Conservation (phyloP, 805 yeast species). For the Sugiyamaella qingdaonensis region DNA sequence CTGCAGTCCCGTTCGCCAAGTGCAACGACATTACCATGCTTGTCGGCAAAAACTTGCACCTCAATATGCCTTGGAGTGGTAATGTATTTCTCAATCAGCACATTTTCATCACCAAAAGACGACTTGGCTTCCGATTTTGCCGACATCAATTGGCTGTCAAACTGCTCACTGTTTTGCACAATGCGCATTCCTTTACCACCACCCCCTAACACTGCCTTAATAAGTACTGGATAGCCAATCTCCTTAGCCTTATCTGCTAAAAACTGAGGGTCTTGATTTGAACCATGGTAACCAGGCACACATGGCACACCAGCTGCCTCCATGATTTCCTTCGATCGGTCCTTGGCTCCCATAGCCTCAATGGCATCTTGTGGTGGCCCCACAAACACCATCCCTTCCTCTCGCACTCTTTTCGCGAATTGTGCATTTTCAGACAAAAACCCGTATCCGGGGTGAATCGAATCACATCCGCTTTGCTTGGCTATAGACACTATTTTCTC, state of each 20-base stretch:
- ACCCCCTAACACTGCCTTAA: slow-evolving; percentile 56
- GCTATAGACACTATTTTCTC: slow-evolving; percentile 49
- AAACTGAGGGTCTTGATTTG: slow-evolving; percentile 28
- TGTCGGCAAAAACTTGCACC: slow-evolving; percentile 54
- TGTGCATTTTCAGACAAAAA: slow-evolving; percentile 50
- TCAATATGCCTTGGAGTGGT: slow-evolving; percentile 54
- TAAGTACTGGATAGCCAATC: slow-evolving; percentile 48
- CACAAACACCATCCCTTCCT: slow-evolving; percentile 32
- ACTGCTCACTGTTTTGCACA: slow-evolving; percentile 45
- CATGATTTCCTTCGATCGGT: slow-evolving; percentile 32
- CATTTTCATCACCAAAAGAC: slow-evolving; percentile 53
- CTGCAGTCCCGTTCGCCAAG: slow-evolving; percentile 56
- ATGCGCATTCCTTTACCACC: slow-evolving; percentile 58
- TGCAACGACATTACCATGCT: slow-evolving; percentile 51
- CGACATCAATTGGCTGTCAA: slow-evolving; percentile 45
- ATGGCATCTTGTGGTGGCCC: slow-evolving; percentile 34
- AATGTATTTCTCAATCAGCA: slow-evolving; percentile 51
- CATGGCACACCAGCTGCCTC: slow-evolving; percentile 32
- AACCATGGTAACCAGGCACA: slow-evolving; percentile 34
- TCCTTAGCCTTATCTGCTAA: slow-evolving; percentile 27
- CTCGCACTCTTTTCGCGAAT: slow-evolving; percentile 31
- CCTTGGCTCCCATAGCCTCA: slow-evolving; percentile 35
- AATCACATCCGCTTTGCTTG: slow-evolving; percentile 47
- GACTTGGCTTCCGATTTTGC: slow-evolving; percentile 54
- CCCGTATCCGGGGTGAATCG: slow-evolving; percentile 70